A percentile compares a stretch with the other conserved stretches of the same genome.
Evolutionary conservation across 1,139 yeast genomes (phyloP).

Genomic region (Nakaseomyces sp.): DNA sequence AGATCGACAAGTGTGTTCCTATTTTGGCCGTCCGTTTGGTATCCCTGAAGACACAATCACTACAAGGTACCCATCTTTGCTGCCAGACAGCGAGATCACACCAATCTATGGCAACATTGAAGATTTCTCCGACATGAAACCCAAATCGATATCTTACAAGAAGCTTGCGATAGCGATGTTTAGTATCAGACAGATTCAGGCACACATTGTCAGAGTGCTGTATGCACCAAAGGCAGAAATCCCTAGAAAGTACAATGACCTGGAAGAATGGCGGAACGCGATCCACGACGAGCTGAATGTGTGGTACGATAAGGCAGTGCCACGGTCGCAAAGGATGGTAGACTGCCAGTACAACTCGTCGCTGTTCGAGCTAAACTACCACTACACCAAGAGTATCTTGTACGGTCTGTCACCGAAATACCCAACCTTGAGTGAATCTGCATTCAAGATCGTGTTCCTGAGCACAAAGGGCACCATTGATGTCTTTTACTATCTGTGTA

Average conservation of each 20-base stretch:
- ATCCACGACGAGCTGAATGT: conserved; percentile 44
- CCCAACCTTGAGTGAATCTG: conserved; percentile 44
- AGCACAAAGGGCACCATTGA: conserved; percentile 60
- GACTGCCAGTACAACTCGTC: conserved; percentile 50
- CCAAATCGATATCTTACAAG: conserved; percentile 53
- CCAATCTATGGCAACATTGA: conserved; percentile 27
- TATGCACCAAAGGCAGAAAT: conserved; percentile 58
- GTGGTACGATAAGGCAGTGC: conserved; percentile 52
- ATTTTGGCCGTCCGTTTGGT: conserved; percentile 65
- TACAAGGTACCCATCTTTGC: conserved; percentile 58
- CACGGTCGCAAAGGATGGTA: conserved; percentile 50
- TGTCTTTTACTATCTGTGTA: conserved; percentile 50
- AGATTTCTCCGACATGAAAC: conserved; percentile 30
- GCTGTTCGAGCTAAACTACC: conserved; percentile 65
- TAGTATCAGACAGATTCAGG: conserved; percentile 61
- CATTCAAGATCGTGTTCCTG: conserved; percentile 49
- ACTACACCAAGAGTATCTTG: conserved; percentile 62
- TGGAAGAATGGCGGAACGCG: conserved; percentile 52
- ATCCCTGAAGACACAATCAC: conserved; percentile 63
- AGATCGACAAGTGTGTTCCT: conserved; percentile 71
- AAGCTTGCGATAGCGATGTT: conserved; percentile 57
- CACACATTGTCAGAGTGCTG: conserved; percentile 63
- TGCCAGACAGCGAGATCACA: conserved; percentile 61
- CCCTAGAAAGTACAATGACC: conserved; percentile 51
- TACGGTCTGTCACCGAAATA: conserved; percentile 74